A percentile compares a stretch with the other conserved stretches of the same genome.
These are phyloP conservation scores for Umbelopsis isabellina DNA, from an alignment of 192 early-diverging fungal species.

Conservation along the genomic window DNA sequence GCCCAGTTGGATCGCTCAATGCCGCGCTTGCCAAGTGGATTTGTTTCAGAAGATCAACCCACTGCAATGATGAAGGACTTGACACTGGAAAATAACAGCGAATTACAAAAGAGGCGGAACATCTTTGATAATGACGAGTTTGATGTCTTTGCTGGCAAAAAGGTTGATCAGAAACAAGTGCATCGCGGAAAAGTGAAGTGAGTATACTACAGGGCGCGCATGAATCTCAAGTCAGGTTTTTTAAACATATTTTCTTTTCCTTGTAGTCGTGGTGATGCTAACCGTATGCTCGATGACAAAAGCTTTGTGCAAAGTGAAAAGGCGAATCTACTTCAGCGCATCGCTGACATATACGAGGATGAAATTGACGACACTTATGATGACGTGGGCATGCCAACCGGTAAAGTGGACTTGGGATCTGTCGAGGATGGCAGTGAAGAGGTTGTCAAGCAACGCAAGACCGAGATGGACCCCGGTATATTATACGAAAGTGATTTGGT, in stretches of 20 bases:
- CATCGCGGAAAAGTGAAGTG: conserved; percentile 75
- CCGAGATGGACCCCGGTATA: conserved; percentile 56
- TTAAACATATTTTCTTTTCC: not conserved
- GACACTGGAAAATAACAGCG: conserved; percentile 31
- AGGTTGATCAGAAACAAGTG: conserved; percentile 66
- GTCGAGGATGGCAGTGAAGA: conserved; percentile 59
- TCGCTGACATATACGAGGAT: conserved; percentile 73
- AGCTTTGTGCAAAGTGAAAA: conserved; percentile 55
- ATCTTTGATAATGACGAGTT: conserved; percentile 95
- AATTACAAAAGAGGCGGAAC: conserved; percentile 70
- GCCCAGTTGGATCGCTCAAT: conserved; percentile 66
- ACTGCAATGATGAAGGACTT: not conserved
- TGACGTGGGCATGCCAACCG: conserved; percentile 61
- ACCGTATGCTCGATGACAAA: conserved; percentile 58
- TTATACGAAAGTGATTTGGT: conserved; percentile 68
- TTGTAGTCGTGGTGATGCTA: conserved; percentile 45
- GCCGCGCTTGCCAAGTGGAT: conserved; percentile 21
- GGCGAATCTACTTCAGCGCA: conserved; percentile 48
- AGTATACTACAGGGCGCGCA: not conserved
- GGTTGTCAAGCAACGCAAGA: conserved; percentile 7
- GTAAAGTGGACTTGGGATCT: conserved; percentile 54
- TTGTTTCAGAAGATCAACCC: not conserved
- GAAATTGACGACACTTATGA: conserved; percentile 96
- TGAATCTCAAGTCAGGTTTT: not conserved
- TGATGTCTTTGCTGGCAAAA: conserved; percentile 77